A percentile compares a stretch with the other conserved stretches of the same genome.
Conservation (phyloP, 2,329 filamentous ascomycete species). For the Phialemonium atrogriseum region DNA sequence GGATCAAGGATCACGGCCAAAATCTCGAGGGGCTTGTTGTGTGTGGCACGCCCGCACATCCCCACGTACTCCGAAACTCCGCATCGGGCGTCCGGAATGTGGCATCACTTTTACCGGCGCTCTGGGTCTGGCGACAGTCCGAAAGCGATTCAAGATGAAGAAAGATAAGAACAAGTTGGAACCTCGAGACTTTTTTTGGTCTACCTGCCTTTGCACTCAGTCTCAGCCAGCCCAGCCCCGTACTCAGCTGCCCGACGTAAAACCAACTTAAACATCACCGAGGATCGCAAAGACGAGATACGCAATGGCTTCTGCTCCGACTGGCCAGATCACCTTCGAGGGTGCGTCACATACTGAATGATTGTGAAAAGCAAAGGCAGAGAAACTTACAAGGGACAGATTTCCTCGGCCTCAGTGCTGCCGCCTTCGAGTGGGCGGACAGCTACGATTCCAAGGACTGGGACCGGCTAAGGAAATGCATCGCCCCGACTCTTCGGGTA, state of each 20-base stretch:
- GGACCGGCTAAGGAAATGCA: constrained; percentile 49
- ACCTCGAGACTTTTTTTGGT: too few relatives aligned
- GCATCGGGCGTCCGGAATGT: too few relatives aligned
- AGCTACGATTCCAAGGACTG: constrained; percentile 61
- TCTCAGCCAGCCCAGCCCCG: background rate
- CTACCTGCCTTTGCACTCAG: background rate
- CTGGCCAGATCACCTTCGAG: constrained; percentile 17
- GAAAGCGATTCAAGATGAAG: too few relatives aligned
- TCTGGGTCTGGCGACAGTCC: too few relatives aligned
- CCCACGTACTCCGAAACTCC: constrained; percentile 15
- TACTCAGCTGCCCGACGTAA: too few relatives aligned
- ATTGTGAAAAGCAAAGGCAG: constrained; percentile 21
- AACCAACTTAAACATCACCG: too few relatives aligned
- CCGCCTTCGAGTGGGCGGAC: constrained; percentile 55
- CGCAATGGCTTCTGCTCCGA: constrained; percentile 14
- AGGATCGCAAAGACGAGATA: constrained; percentile 1
- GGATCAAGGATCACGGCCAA: too few relatives aligned
- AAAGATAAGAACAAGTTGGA: too few relatives aligned
- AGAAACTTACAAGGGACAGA: constrained; percentile 46
- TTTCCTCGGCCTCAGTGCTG: constrained; percentile 38
- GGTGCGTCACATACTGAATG: constrained; percentile 7
- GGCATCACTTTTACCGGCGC: too few relatives aligned
- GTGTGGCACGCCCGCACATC: constrained; percentile 13
- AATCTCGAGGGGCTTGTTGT: background rate
- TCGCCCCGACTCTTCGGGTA: constrained; percentile 51